Conservation (phyloP, 1,284 basidiomycete genomes). For the Tilletiopsis washingtonensis region DNA sequence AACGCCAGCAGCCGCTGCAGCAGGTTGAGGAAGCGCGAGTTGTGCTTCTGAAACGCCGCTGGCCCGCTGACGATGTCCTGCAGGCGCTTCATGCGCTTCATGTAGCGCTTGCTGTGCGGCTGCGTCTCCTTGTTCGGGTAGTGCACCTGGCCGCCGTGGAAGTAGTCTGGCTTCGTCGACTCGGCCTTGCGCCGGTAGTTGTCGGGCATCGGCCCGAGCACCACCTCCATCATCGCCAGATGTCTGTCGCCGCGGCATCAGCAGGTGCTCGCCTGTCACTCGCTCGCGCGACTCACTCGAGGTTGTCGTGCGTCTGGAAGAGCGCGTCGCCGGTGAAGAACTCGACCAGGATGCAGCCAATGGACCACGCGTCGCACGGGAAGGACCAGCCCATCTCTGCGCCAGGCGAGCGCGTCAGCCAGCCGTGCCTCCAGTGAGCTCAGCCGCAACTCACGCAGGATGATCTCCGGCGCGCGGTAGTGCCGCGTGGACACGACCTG, state of each 20-base stretch:
- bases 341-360: constrained; percentile 97
- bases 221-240: constrained; percentile 99
- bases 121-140: constrained; percentile 82
- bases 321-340: constrained; percentile 95
- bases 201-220: constrained; percentile 92
- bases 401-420: neutral
- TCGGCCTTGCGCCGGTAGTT: constrained; percentile 57
- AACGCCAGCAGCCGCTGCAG: constrained; percentile 80
- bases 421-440: too few relatives aligned
- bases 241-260: constrained; percentile 53
- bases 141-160: constrained; percentile 75
- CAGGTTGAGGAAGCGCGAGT: constrained; percentile 75
- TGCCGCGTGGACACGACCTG: constrained; percentile 95
- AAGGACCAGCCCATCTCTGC: constrained; percentile 80
- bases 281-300: constrained; percentile 60
- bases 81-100: constrained; percentile 72
- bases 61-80: constrained; percentile 69
- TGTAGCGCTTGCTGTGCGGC: constrained; percentile 86
- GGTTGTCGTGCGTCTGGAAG: constrained; percentile 97
- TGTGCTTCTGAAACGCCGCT: constrained; percentile 48
- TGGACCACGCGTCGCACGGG: constrained; percentile 95
- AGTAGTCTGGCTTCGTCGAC: constrained; percentile 76
- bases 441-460: constrained; percentile 80
- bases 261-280: too few relatives aligned
- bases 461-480: constrained; percentile 98